Evolutionary conservation across 2,329 filamentous ascomycete species (phyloP).

Genomic region (Fonsecaea nubica): DNA sequence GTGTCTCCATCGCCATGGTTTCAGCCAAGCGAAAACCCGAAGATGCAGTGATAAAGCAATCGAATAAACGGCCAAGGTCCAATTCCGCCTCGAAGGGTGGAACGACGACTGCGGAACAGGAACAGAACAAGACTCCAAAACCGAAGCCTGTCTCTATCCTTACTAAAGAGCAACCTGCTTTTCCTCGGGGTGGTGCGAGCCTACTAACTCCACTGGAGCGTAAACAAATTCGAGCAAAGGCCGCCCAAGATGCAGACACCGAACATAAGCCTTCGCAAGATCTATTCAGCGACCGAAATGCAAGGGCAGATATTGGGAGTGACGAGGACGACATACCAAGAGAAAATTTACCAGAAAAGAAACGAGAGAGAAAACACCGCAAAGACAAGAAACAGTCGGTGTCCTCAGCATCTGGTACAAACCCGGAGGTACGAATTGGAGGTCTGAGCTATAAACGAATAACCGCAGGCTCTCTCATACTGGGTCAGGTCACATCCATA

Average conservation of each 20-base stretch:
- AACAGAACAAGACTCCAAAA: constrained; percentile 27
- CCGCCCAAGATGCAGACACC: constrained; percentile 87
- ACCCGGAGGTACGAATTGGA: constrained; percentile 67
- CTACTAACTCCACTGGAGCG: constrained; percentile 91
- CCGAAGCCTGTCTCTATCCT: constrained; percentile 35
- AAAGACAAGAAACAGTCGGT: constrained; percentile 60
- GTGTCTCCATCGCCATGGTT: constrained; percentile 26
- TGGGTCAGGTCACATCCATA: constrained; percentile 85
- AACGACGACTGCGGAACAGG: constrained; percentile 17
- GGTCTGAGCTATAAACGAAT: constrained; percentile 90
- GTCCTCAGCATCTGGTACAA: constrained; percentile 52
- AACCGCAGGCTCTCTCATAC: constrained; percentile 81
- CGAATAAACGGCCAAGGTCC: constrained; percentile 30
- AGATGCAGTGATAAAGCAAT: constrained; percentile 16
- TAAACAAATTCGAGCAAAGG: constrained; percentile 94
- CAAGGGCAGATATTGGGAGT: constrained; percentile 40
- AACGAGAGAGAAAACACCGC: constrained; percentile 45
- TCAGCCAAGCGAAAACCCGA: constrained; percentile 36
- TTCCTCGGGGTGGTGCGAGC: constrained; percentile 90
- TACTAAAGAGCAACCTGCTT: constrained; percentile 78
- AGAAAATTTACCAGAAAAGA: constrained; percentile 48
- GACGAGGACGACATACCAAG: constrained; percentile 41
- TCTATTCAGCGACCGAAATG: constrained; percentile 42
- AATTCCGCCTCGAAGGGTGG: constrained; percentile 2
- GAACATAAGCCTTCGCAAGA: constrained; percentile 67